These are phyloP conservation scores for Tuber magnatum DNA, from an alignment of 495 filamentous ascomycete species.

Conservation along the genomic window DNA sequence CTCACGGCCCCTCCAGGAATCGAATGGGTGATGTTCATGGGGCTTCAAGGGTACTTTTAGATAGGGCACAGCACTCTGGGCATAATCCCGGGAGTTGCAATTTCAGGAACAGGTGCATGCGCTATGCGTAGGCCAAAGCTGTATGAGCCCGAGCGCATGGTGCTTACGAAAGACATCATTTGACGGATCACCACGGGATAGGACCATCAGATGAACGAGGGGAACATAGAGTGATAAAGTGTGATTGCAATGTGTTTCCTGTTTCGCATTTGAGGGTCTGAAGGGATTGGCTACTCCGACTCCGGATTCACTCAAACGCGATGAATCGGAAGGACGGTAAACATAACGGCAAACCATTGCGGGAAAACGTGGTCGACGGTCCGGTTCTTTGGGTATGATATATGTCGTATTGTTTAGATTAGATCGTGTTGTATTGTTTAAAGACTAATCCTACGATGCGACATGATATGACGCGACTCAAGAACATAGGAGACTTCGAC, in stretches of 20 bases:
- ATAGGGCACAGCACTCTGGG: no score
- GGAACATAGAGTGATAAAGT: neutral
- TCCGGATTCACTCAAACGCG: neutral
- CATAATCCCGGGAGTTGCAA: neutral
- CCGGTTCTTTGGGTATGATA: neutral
- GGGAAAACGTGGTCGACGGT: neutral
- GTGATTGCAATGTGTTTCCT: neutral
- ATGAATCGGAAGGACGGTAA: neutral
- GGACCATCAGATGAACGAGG: no score
- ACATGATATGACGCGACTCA: neutral
- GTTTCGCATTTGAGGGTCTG: neutral
- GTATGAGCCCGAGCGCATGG: neutral
- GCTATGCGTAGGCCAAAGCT: no score
- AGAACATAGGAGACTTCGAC: neutral
- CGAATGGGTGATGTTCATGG: neutral
- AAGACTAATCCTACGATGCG: neutral
- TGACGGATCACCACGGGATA: no score
- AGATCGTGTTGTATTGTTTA: neutral
- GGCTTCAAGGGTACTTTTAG: neutral
- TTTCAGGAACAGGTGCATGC: neutral
- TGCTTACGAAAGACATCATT: neutral
- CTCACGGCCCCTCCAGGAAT: neutral
- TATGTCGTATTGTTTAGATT: neutral
- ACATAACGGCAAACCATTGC: neutral
- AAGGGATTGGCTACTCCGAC: no score